Evolutionary conservation across 1,284 basidiomycete genomes (phyloP), one percentile per base, ranked within the genome.

Genomic region (Mycocalia duriaeana): DNA sequence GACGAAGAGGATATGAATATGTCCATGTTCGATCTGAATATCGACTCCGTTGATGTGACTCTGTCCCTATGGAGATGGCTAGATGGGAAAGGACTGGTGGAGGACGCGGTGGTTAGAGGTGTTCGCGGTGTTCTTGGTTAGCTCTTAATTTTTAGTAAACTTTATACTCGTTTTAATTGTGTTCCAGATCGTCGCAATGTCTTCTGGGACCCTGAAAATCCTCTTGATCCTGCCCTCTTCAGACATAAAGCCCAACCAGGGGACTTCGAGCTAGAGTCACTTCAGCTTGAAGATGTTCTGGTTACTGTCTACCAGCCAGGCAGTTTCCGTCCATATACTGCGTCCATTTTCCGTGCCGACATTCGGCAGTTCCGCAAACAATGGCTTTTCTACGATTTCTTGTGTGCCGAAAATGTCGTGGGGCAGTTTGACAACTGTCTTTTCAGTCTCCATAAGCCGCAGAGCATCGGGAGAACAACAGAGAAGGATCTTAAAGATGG

Each of bases 351-450:
- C 71, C 86, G 87, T 51, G 95, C 94, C n/a, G 85, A 90, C 54
- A 81, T 98, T 34, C 79, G 80, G 11, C 79, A 77, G 14, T 84
- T 99, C 55, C 77, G 95, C 49, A 96, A 95, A 63, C 87, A 91
- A 58, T 99, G 94, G 94, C 61, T 97, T 26, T 97, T 97, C 66
- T 95, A 94, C 63, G 94, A 97, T 64, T 84, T 94, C 57, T 68
- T 94, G 47, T 83, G 81, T 39, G 95, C 95, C 0, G 94, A 98
- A 57, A 90, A 88, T 48, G 91, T 98, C 47, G 95, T 96, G 3
- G 95, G 95, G 1, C 96, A 99, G 63, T 91, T 95, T 55, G 95
- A 99, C 63, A 97, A 97, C 58, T 99, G 96, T 60, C 64, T 99
- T 13, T 97, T 98, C 72, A 97, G 94, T 60, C 65, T 99, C 53